Conservation (phyloP, 163 green algal species). For the Chloromonas sp. region DNA sequence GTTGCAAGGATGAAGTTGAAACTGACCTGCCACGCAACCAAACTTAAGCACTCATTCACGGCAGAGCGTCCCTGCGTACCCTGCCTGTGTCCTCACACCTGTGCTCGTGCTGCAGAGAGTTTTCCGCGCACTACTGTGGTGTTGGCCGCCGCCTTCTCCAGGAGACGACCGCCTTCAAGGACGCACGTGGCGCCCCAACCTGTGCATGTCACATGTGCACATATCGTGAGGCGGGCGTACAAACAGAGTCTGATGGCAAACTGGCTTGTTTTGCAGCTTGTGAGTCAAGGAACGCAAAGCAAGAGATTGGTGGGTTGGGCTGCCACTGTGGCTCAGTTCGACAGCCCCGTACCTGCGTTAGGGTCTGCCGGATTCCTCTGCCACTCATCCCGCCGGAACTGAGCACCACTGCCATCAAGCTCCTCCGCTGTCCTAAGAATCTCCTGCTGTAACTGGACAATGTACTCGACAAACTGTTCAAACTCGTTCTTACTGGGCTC, state of each 20-base stretch:
- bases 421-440: slow-evolving; percentile 18
- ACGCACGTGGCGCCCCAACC: slow-evolving; percentile 90
- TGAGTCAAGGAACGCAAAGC: neutral
- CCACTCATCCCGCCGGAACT: slow-evolving; percentile 69
- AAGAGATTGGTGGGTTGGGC: neutral
- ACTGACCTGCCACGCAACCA: no score
- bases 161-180: slow-evolving; percentile 80
- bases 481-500: neutral
- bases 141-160: slow-evolving; percentile 95
- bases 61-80: no score
- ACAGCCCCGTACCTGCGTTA: slow-evolving; percentile 22
- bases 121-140: slow-evolving; percentile 74
- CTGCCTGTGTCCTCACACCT: slow-evolving; percentile 2
- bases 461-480: slow-evolving; percentile 2
- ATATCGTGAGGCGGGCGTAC: neutral
- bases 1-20: no score
- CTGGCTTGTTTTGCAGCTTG: neutral
- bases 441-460: neutral
- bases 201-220: slow-evolving; percentile 3
- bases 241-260: neutral
- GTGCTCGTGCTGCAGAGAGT: slow-evolving; percentile 56
- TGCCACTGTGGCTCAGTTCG: neutral
- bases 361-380: slow-evolving; percentile 34
- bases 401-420: slow-evolving; percentile 56
- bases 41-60: no score